Base-by-base conservation (phyloP, 768 basidiomycete species). In the Amanita rubescens region DNA sequence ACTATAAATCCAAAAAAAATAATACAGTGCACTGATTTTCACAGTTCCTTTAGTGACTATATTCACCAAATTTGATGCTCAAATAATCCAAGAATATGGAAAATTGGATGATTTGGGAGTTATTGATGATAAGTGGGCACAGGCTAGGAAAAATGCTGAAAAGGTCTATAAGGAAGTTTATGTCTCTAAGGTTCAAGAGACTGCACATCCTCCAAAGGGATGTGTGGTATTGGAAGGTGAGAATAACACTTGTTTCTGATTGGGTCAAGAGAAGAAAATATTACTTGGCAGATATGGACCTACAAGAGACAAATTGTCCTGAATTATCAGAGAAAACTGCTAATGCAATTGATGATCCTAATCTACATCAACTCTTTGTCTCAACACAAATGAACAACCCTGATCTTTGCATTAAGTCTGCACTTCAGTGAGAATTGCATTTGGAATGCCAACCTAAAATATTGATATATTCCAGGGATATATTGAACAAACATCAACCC, bases 1-100 rank as follows among this genome's bases (percentile, higher is more conserved):
- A n/a, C n/a, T n/a, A n/a, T n/a, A n/a, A n/a, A n/a, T n/a, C n/a
- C n/a, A n/a, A n/a, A n/a, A n/a, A n/a, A n/a, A n/a, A n/a, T n/a
- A n/a, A n/a, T n/a, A n/a, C n/a, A n/a, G n/a, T 30, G 27, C 8
- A 30, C 27, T 30, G 27, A 30, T 30, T 30, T 30, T 17, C 11
- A 37, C 32, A 74, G 73, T 75, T 24, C 72, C 72, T 5, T 66
- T 73, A 1, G 60, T 74, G 27, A 64, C 63, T 1, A 45, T 74
- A 24, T 71, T 74, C 56, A 73, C 69, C 1, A 73, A 73, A 49
- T 65, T 66, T 34, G 72, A 73, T 54, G 65, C 59, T 20, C 49
- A 71, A 11, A 49, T 63, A 41, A 34, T 19, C 30, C 47, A 58
- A 44, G 62, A 30, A 8, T 30, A 30, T 30, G 8, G 5, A 3